Evolutionary conservation across 2,329 filamentous ascomycete species (phyloP).

Genomic region (Penicillium psychrosexuale): DNA sequence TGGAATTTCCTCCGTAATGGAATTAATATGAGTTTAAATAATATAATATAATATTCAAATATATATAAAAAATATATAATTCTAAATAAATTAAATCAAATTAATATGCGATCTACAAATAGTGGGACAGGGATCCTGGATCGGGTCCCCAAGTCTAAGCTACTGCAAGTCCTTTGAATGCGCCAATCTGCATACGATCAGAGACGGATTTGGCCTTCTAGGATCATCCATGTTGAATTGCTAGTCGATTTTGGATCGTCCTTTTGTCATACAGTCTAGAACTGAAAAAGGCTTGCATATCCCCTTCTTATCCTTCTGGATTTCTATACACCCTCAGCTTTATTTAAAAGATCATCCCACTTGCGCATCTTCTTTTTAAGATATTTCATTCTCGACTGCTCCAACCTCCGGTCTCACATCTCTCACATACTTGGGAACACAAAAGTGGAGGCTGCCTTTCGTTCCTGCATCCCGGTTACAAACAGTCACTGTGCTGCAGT

Average conservation of each 20-base stretch:
- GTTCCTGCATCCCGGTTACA: slow-evolving; percentile 23
- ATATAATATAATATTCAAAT: not conserved
- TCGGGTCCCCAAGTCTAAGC: slow-evolving; percentile 15
- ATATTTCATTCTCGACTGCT: slow-evolving; percentile 8
- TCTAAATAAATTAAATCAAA: not conserved
- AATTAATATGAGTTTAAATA: not conserved
- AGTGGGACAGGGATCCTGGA: slow-evolving; percentile 20
- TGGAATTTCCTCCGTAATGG: not conserved
- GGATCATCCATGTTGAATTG: slow-evolving; percentile 23
- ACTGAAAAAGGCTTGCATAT: slow-evolving; percentile 20
- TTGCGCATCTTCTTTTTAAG: slow-evolving; percentile 3
- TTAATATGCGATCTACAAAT: slow-evolving; percentile 19
- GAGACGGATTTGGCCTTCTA: slow-evolving; percentile 9
- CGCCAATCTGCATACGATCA: slow-evolving; percentile 21
- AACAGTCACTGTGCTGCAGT: slow-evolving; percentile 18
- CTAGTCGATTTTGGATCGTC: slow-evolving; percentile 5
- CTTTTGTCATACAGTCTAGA: slow-evolving; percentile 16
- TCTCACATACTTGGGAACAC: slow-evolving; percentile 2
- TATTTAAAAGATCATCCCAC: slow-evolving; percentile 11
- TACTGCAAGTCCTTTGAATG: slow-evolving; percentile 17
- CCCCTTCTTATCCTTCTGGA: not conserved
- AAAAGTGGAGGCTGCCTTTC: slow-evolving; percentile 9
- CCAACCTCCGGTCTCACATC: slow-evolving; percentile 1
- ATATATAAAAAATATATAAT: not conserved
- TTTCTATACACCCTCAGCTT: not conserved